Conservation (phyloP, 345 rosid species). For the Camelina laxa region DNA sequence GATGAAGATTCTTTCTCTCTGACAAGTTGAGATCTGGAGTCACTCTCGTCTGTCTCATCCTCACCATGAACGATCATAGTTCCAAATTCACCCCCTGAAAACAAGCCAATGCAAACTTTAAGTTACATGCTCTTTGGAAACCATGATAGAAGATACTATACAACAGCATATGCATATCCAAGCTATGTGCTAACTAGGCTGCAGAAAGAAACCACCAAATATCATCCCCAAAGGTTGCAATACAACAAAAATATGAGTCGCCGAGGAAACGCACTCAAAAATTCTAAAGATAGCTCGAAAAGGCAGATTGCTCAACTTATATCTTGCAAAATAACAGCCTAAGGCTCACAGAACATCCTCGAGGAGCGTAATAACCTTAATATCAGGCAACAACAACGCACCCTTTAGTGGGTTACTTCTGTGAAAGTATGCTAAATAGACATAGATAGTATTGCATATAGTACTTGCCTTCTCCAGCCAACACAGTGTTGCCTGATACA, state of each 20-base stretch:
- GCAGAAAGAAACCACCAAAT: constrained; percentile 17
- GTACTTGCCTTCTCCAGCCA: constrained; percentile 63
- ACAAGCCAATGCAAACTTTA: constrained; percentile 26
- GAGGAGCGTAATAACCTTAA: not conserved
- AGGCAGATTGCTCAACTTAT: constrained; percentile 26
- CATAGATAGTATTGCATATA: constrained; percentile 33
- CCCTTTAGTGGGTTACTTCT: constrained; percentile 6
- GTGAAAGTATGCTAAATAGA: constrained; percentile 27
- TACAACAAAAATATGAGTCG: not conserved
- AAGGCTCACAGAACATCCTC: constrained; percentile 24
- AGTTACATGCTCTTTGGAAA: constrained; percentile 19
- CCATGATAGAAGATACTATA: constrained; percentile 5
- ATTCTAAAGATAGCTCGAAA: constrained; percentile 16
- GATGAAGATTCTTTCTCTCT: constrained; percentile 46
- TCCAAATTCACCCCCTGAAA: constrained; percentile 74
- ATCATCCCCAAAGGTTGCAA: constrained; percentile 14
- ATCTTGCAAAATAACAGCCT: constrained; percentile 4
- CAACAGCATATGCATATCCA: not conserved
- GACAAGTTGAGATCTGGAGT: constrained; percentile 42
- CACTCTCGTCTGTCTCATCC: constrained; percentile 51
- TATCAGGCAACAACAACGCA: constrained; percentile 4
- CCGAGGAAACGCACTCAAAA: constrained; percentile 19
- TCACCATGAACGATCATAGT: constrained; percentile 76
- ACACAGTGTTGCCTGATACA: constrained; percentile 49
- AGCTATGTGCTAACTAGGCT: constrained; percentile 20